Evolutionary conservation across 2,329 filamentous ascomycete genomes (phyloP).

Genomic region (Thelonectria blattea): DNA sequence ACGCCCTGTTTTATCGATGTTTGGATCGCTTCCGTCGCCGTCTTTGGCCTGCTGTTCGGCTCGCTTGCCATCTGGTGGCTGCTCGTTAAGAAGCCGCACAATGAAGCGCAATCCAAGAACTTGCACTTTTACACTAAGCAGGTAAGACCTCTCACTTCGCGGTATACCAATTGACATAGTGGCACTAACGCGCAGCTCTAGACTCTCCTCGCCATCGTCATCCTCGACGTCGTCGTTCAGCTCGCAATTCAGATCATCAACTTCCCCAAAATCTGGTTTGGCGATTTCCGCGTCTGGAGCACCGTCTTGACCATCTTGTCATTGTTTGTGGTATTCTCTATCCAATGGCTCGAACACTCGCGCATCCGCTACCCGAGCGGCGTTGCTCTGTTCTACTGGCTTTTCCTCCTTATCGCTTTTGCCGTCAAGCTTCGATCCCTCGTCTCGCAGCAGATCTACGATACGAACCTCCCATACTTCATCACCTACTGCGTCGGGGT

Average conservation of each 20-base stretch:
- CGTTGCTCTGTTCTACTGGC: constrained; percentile 90
- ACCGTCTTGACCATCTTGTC: constrained; percentile 75
- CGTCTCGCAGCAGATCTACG: constrained; percentile 76
- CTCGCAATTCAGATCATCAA: constrained; percentile 76
- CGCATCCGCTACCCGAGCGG: constrained; percentile 85
- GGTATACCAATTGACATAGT: neutral
- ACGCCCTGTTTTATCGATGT: constrained; percentile 97
- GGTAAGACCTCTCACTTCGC: constrained; percentile 53
- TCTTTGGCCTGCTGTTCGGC: constrained; percentile 80
- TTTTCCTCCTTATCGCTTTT: constrained; percentile 80
- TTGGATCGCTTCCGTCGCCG: constrained; percentile 79
- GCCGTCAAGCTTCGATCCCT: constrained; percentile 86
- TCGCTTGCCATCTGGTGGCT: constrained; percentile 81
- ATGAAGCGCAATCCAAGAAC: constrained; percentile 73
- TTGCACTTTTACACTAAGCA: constrained; percentile 94
- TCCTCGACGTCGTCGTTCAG: constrained; percentile 73
- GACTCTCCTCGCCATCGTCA: constrained; percentile 69
- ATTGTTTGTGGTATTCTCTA: constrained; percentile 73
- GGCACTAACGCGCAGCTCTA: constrained; percentile 30
- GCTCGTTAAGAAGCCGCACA: constrained; percentile 68
- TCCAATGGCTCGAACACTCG: constrained; percentile 88
- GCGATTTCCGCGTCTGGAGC: constrained; percentile 87
- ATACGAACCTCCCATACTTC: constrained; percentile 74
- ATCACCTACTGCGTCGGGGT: constrained; percentile 75
- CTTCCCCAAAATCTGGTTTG: constrained; percentile 72